These are phyloP conservation scores for Solanum sejunctum DNA, from an alignment of 257 asterid genomes.

Conservation along the genomic window DNA sequence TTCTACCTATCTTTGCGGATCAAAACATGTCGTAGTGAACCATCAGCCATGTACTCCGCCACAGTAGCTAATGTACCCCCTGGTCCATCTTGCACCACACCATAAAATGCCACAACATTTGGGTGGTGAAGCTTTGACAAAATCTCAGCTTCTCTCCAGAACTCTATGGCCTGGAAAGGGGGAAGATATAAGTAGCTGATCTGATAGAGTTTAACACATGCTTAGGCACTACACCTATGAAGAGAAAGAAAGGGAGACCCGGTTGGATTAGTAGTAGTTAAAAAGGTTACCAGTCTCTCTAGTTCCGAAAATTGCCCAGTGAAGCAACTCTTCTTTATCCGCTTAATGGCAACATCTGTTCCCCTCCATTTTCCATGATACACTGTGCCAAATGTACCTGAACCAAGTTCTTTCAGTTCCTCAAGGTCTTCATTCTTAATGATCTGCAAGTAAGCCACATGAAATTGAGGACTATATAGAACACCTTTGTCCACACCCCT, in stretches of 20 bases:
- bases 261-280: background rate
- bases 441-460: conserved; percentile 12
- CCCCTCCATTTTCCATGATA: conserved; percentile 65
- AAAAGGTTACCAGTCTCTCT: conserved; percentile 54
- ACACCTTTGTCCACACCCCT: background rate
- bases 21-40: conserved; percentile 59
- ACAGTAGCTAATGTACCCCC: conserved; percentile 70
- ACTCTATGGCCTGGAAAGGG: conserved; percentile 40
- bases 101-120: conserved; percentile 66
- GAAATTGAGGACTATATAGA: background rate
- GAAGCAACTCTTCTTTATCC: conserved; percentile 76
- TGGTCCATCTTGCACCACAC: conserved; percentile 69
- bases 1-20: conserved; percentile 54
- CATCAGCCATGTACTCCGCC: conserved; percentile 62
- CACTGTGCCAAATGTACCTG: conserved; percentile 58
- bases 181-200: background rate
- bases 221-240: background rate
- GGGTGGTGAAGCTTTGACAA: conserved; percentile 78
- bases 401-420: conserved; percentile 47
- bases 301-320: conserved; percentile 78
- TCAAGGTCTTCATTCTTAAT: conserved; percentile 46
- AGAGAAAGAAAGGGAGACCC: background rate
- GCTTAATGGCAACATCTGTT: conserved; percentile 83
- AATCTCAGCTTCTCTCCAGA: conserved; percentile 71
- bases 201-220: background rate